A percentile compares a stretch with the other conserved stretches of the same genome.
phyloP scores from a whole-genome alignment of 345 rosid species.

The Linum usitatissimum region DNA sequence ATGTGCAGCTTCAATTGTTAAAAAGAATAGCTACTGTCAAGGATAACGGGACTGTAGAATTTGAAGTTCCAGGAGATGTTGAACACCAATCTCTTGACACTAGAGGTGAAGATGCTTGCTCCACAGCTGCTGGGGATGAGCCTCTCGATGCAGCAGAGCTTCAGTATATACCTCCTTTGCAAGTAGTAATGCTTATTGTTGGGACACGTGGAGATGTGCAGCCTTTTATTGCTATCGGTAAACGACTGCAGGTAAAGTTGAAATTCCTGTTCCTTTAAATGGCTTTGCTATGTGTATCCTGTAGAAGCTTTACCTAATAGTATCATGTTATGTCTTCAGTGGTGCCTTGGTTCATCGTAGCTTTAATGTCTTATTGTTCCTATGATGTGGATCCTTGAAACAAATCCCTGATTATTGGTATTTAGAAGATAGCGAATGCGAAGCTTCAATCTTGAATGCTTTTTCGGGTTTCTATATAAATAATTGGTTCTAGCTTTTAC shows the following conservation, averaged over 20 bases:
- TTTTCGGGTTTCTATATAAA: neutral
- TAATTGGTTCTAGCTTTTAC: neutral
- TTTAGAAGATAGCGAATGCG: slow-evolving; percentile 1
- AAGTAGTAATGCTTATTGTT: slow-evolving; percentile 29
- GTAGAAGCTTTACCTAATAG: neutral
- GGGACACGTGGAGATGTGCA: slow-evolving; percentile 86
- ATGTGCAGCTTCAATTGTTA: slow-evolving; percentile 65
- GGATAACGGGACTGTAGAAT: slow-evolving; percentile 90
- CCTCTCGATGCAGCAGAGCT: slow-evolving; percentile 52
- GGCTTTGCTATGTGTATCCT: neutral
- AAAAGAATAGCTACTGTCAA: slow-evolving; percentile 90
- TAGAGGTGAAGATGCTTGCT: slow-evolving; percentile 22
- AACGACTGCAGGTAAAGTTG: slow-evolving; percentile 54
- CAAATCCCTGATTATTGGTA: slow-evolving; percentile 5
- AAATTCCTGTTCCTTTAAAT: neutral
- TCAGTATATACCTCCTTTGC: slow-evolving; percentile 51
- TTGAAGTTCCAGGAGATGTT: slow-evolving; percentile 77
- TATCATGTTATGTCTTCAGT: neutral
- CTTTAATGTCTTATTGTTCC: neutral
- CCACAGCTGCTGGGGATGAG: slow-evolving; percentile 42
- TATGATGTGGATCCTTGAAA: neutral
- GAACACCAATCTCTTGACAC: slow-evolving; percentile 37
- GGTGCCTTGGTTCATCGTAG: neutral
- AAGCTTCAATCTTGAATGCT: slow-evolving; percentile 2
- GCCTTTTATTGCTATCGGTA: slow-evolving; percentile 80